These are phyloP conservation scores for Tuber aestivum DNA, from an alignment of 495 filamentous ascomycete genomes.

Conservation along the genomic window DNA sequence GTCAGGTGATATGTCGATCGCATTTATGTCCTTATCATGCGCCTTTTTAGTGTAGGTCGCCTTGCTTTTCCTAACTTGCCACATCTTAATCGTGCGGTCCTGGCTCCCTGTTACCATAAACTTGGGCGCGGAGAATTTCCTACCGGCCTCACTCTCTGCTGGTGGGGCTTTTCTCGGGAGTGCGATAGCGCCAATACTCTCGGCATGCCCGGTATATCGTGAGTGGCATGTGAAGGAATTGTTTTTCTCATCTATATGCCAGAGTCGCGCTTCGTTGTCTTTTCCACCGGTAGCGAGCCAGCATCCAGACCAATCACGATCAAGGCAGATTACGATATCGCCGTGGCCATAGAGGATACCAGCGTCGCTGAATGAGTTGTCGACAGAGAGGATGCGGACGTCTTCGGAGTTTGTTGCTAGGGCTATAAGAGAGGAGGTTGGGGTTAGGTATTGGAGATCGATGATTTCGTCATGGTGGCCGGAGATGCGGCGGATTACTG, in stretches of 20 bases:
- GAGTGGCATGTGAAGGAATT: constrained; percentile 72
- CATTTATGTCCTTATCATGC: constrained; percentile 98
- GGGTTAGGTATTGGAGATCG: constrained; percentile 77
- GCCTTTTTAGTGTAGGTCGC: constrained; percentile 81
- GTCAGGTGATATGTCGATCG: constrained; percentile 68
- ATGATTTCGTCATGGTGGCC: constrained; percentile 97
- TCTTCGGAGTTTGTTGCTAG: constrained; percentile 94
- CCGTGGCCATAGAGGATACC: constrained; percentile 79
- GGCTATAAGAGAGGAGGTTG: constrained; percentile 72
- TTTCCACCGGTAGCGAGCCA: constrained; percentile 96
- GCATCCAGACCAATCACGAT: constrained; percentile 90
- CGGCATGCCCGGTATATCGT: constrained; percentile 81
- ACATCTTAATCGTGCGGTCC: constrained; percentile 88
- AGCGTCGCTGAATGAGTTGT: constrained; percentile 76
- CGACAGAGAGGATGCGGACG: constrained; percentile 70
- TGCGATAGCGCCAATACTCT: constrained; percentile 87
- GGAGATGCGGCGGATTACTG: constrained; percentile 65
- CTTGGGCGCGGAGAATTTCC: constrained; percentile 66
- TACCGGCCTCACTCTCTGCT: constrained; percentile 56
- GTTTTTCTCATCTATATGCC: constrained; percentile 73
- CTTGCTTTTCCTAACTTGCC: constrained; percentile 59
- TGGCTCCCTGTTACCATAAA: constrained; percentile 88
- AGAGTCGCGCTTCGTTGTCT: constrained; percentile 89
- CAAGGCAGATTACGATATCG: constrained; percentile 91
- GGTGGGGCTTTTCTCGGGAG: constrained; percentile 64